Conservation (phyloP, 2,329 filamentous ascomycete species). For the Stemphylium vesicarium region DNA sequence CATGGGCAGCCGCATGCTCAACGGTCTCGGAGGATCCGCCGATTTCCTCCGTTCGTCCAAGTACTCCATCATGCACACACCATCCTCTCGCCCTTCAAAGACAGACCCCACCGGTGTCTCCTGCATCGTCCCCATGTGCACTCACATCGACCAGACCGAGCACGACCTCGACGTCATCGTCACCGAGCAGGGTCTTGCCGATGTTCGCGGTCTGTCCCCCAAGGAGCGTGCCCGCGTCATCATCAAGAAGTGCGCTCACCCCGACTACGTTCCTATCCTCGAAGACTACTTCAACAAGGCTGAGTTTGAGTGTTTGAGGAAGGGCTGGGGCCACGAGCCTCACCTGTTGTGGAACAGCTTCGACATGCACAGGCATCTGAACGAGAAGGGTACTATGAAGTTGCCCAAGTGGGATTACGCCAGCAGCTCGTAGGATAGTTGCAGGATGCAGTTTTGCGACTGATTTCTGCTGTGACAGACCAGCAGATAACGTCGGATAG, state of each 20-base stretch:
- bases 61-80: conserved; percentile 94
- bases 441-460: not conserved
- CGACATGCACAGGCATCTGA: conserved; percentile 85
- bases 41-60: conserved; percentile 81
- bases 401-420: conserved; percentile 66
- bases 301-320: conserved; percentile 82
- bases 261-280: conserved; percentile 82
- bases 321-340: conserved; percentile 89
- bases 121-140: conserved; percentile 94
- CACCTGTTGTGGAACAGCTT: conserved; percentile 86
- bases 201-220: conserved; percentile 81
- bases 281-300: conserved; percentile 84
- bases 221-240: conserved; percentile 83
- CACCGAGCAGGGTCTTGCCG: conserved; percentile 78
- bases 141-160: conserved; percentile 90
- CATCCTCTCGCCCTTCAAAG: conserved; percentile 79
- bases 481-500: too few relatives aligned
- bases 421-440: conserved; percentile 10
- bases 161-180: conserved; percentile 91
- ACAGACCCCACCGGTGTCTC: conserved; percentile 80
- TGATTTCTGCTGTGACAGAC: not conserved
- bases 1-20: conserved; percentile 86
- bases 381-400: conserved; percentile 90
- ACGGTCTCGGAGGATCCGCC: conserved; percentile 80
- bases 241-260: conserved; percentile 85